Evolutionary conservation across 2,329 filamentous ascomycete genomes (phyloP), one percentile per base, ranked within the genome.

Genomic region (Sclerotinia trifoliorum): DNA sequence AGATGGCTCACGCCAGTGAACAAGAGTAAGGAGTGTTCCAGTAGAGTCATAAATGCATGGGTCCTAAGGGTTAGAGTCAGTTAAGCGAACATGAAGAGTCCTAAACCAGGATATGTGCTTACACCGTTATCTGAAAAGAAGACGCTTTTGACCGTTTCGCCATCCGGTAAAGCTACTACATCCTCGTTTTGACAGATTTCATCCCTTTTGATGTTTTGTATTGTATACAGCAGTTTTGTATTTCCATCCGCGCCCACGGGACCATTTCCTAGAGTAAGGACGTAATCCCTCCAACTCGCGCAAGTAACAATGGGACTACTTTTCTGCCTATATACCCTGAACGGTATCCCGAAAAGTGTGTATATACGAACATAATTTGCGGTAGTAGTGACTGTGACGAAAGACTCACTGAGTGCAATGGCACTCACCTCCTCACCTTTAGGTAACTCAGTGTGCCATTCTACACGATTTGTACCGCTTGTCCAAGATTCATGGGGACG

Each of bases 151-250:
- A 98, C 80, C 1, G 87, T 89, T 6, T 86, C 88, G 6, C 89
- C 89, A 61, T 90, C 87, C 0, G 92, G 88, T 4, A 99, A 82
- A 2, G 95, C 93, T 5, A 99, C 90, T 0, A 92, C 90, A 76
- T 99, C 96, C 76, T 97, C 93, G 73, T 90, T 96, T 77, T 99
- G 95, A 78, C 91, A 94, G n/a, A 94, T 89, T 77, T 97, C 92
- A 76, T 97, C 94, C 60, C 92, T 86, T 80, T 96, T 96, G 73
- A 98, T 87, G 77, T 99, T 96, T 77, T 98, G 92, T 74, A 99
- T 94, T 0, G 92, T 94, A 81, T 98, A 99, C 11, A 92, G 82
- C 35, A 99, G 84, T 55, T 89, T 89, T 0, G 93, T 88, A 68
- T 84, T 86, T 24, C 95, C 94, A 76, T 95, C 90, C 13, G 88